These are phyloP conservation scores for Candida boleticola DNA, from an alignment of 805 yeast species.

Conservation along the genomic window DNA sequence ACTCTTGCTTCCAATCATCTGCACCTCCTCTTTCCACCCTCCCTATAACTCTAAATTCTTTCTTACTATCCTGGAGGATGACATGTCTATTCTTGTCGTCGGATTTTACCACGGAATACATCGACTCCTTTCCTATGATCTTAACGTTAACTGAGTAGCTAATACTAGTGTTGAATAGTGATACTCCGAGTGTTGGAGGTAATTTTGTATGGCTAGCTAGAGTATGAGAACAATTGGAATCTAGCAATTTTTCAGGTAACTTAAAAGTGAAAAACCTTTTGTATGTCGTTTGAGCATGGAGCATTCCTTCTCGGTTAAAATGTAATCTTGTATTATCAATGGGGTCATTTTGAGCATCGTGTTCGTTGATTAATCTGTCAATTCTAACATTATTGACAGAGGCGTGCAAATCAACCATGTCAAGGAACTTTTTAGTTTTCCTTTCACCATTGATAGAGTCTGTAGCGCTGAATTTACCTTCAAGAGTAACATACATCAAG, in stretches of 20 bases:
- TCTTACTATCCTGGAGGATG: neutral
- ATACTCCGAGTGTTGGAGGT: constrained; percentile 34
- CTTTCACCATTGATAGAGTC: constrained; percentile 11
- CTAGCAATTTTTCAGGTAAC: constrained; percentile 36
- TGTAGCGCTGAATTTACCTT: constrained; percentile 44
- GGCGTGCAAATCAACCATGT: constrained; percentile 52
- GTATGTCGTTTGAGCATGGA: constrained; percentile 15
- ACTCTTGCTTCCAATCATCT: too few species aligned
- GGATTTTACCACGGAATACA: constrained; percentile 11
- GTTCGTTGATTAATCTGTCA: constrained; percentile 16
- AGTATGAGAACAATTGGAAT: constrained; percentile 35
- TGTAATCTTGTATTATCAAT: constrained; percentile 22
- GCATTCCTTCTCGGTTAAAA: constrained; percentile 12
- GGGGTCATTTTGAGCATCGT: constrained; percentile 21
- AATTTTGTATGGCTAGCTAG: constrained; percentile 29
- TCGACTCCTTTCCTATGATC: constrained; percentile 36
- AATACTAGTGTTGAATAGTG: constrained; percentile 22
- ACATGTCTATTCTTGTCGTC: neutral
- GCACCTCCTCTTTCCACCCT: neutral
- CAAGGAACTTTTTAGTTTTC: constrained; percentile 33
- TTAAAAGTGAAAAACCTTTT: constrained; percentile 42
- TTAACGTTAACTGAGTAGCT: constrained; percentile 34
- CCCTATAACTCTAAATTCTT: neutral
- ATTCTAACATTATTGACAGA: constrained; percentile 42
- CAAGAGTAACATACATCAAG: constrained; percentile 58